Base-by-base conservation (phyloP, 202 grass and related monocot species). In the Tripidium arundinaceum region DNA sequence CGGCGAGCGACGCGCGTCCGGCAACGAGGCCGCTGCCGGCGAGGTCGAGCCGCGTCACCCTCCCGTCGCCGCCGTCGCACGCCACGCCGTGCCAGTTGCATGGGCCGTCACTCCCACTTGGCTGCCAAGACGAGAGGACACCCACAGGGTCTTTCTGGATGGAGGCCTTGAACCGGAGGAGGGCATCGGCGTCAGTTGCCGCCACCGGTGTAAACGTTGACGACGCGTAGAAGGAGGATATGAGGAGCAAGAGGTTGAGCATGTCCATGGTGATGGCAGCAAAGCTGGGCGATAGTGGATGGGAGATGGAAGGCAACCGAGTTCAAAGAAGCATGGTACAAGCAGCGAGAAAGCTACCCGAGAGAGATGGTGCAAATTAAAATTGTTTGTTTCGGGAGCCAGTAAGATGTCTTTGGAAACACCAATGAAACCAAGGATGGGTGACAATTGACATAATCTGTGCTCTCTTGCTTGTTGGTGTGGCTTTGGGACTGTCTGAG, bases 1-100 rank as follows among this genome's bases (percentile, higher is more conserved):
- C 66, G 27, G 67, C 68, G 14, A 97, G 14, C 39, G 82, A 81
- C 1, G 77, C 71, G 41, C 37, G 76, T 8, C 79, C 90, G 0
- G 76, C 69, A 16, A 97, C 77, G 21, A 97, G 94, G 66, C 26
- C 63, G 72, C 72, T 65, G 6, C 74, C 62, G 57, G 71, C 82
- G 74, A 97, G 91, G 81, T 93, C 73, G 58, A 97, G 84, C 62
- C 41, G 24, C 37, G 68, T 87, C 33, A 88, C 86, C 82, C 94
- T 86, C 8, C 86, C 78, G 12, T 84, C 72, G 68, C 41, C 85
- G 57, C 41, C 76, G 68, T 72, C 37, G 63, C 94, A 97, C 37
- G 82, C 50, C 52, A 97, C 86, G 14, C 94, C 94, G 34, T 80
- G 76, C 94, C 94, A 97, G 28, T n/a, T 82, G 75, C 91, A 97